Percentiles rank a stretch among this genome's conserved stretches.
phyloP scores from a whole-genome alignment of 176 grass and related monocot genomes.

The Triticum dicoccoides region DNA sequence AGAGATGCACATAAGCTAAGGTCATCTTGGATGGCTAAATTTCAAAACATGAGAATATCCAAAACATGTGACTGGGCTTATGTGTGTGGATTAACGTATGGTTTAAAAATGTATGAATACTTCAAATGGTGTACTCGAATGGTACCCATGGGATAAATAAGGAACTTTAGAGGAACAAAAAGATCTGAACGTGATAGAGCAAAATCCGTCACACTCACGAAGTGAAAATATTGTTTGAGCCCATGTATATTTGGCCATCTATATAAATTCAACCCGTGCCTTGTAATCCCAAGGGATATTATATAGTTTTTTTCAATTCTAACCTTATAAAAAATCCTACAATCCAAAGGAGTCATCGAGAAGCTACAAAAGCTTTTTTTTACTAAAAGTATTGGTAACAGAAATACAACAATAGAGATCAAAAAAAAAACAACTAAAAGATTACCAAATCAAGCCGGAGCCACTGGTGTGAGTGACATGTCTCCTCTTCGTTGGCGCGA shows the following conservation, averaged over 20 bases:
- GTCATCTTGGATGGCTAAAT: too few species aligned
- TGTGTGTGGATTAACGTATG: too few species aligned
- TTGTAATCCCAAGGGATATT: background rate
- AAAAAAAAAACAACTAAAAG: background rate
- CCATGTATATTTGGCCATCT: background rate
- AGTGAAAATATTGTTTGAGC: background rate
- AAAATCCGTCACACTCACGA: too few species aligned
- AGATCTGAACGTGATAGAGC: too few species aligned
- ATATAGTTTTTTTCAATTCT: background rate
- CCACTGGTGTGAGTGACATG: background rate
- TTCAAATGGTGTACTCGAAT: too few species aligned
- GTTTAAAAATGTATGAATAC: too few species aligned
- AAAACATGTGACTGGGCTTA: too few species aligned
- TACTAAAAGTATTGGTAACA: background rate
- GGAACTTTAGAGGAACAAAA: too few species aligned
- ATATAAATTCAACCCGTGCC: background rate
- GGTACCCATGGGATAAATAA: too few species aligned
- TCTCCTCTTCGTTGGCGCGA: conserved; percentile 1
- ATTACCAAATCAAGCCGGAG: background rate
- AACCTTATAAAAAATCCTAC: background rate
- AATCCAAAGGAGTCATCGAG: background rate
- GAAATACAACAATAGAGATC: too few species aligned
- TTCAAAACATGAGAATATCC: too few species aligned
- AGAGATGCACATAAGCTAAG: too few species aligned
- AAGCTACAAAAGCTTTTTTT: background rate